Evolutionary conservation across 768 basidiomycete genomes (phyloP).

Genomic region (Tulasnella calospora): DNA sequence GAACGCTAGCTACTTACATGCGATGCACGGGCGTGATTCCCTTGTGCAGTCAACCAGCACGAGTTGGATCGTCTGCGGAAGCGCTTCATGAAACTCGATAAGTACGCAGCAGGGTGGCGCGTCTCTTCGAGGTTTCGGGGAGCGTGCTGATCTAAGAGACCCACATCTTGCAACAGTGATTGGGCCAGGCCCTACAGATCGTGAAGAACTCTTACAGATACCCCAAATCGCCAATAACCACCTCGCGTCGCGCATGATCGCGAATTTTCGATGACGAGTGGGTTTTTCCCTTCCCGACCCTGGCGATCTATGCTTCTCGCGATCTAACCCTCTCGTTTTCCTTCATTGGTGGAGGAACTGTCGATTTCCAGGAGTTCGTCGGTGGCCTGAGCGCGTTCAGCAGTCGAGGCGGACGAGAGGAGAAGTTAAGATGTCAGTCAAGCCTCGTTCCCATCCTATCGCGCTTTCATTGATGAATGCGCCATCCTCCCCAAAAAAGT

Average conservation of each 20-base stretch:
- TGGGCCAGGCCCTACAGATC: slow-evolving; percentile 96
- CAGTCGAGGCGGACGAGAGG: slow-evolving; percentile 91
- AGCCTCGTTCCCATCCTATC: neutral
- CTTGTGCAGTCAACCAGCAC: slow-evolving; percentile 74
- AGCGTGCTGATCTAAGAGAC: neutral
- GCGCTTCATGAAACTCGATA: slow-evolving; percentile 99
- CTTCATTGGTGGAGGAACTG: slow-evolving; percentile 91
- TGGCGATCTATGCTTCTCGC: neutral
- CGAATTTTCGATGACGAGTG: slow-evolving; percentile 99
- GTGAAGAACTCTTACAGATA: slow-evolving; percentile 97
- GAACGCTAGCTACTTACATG: neutral
- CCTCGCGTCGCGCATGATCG: slow-evolving; percentile 90
- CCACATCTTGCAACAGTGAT: slow-evolving; percentile 51
- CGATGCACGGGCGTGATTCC: neutral
- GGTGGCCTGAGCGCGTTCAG: slow-evolving; percentile 97
- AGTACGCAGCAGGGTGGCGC: slow-evolving; percentile 43
- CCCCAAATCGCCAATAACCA: slow-evolving; percentile 98
- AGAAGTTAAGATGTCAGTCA: slow-evolving; percentile 86
- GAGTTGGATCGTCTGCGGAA: slow-evolving; percentile 96
- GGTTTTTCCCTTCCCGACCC: slow-evolving; percentile 38
- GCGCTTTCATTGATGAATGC: slow-evolving; percentile 6
- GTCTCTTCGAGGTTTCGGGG: neutral
- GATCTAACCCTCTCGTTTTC: slow-evolving; percentile 3
- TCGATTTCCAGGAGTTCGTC: slow-evolving; percentile 99
- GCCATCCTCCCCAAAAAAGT: slow-evolving; percentile 47